phyloP scores from a whole-genome alignment of 1,139 yeast genomes.

The Magnusiomyces paraingens region DNA sequence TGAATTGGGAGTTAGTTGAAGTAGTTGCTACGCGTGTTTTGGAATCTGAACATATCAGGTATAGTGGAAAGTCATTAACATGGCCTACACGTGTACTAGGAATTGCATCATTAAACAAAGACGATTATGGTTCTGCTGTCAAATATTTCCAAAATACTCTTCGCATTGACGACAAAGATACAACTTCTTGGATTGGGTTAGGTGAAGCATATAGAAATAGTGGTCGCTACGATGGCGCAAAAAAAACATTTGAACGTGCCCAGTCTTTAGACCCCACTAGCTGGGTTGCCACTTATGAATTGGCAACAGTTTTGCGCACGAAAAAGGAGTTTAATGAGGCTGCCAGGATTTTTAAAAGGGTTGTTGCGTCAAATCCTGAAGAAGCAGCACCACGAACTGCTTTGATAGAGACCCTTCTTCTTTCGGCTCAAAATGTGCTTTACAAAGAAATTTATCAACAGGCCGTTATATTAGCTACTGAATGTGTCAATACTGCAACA shows the following conservation, averaged over 20 bases:
- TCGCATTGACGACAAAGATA: constrained; percentile 58
- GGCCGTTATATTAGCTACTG: constrained; percentile 45
- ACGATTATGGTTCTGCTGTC: constrained; percentile 72
- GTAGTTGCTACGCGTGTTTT: constrained; percentile 54
- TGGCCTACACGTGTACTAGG: constrained; percentile 95
- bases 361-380: constrained; percentile 41
- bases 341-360: constrained; percentile 37
- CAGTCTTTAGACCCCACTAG: constrained; percentile 44
- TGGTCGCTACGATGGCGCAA: constrained; percentile 83
- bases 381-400: constrained; percentile 56
- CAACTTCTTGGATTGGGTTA: constrained; percentile 83
- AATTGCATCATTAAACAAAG: constrained; percentile 62
- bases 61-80: constrained; percentile 33
- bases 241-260: constrained; percentile 71
- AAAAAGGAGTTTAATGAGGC: constrained; percentile 48
- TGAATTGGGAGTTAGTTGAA: constrained; percentile 85
- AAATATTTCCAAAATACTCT: constrained; percentile 86
- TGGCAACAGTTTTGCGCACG: constrained; percentile 54
- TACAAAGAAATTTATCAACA: constrained; percentile 60
- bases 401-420: constrained; percentile 50
- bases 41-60: constrained; percentile 51
- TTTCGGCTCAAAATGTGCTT: constrained; percentile 48
- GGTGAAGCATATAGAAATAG: constrained; percentile 88
- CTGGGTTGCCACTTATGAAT: constrained; percentile 60
- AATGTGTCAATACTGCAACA: constrained; percentile 35